A percentile compares a stretch with the other conserved stretches of the same genome.
phyloP scores from a whole-genome alignment of 2,329 filamentous ascomycete species.

The Verticillium albo-atrum region DNA sequence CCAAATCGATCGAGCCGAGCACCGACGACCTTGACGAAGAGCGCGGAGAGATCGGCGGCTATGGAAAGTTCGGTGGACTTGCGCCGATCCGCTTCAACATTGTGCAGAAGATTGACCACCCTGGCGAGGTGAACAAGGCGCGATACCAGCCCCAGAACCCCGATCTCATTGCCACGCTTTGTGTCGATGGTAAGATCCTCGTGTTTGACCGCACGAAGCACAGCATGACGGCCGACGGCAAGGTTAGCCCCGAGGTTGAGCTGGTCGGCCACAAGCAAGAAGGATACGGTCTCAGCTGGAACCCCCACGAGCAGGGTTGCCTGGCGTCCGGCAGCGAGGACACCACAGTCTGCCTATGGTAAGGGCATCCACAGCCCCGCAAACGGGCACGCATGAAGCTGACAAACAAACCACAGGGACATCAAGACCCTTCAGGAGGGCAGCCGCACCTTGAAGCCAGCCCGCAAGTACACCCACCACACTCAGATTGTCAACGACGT shows the following conservation, averaged over 20 bases:
- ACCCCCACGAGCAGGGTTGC: constrained; percentile 73
- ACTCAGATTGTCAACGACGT: constrained; percentile 93
- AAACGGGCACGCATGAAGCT: not conserved
- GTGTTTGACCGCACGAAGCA: constrained; percentile 97
- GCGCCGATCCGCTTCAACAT: constrained; percentile 82
- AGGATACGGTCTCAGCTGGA: constrained; percentile 93
- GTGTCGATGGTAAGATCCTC: constrained; percentile 80
- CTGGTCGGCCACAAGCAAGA: constrained; percentile 81
- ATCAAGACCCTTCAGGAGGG: constrained; percentile 69
- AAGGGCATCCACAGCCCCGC: constrained; percentile 21
- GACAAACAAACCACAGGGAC: constrained; percentile 52
- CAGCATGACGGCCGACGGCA: constrained; percentile 68
- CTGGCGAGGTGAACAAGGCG: constrained; percentile 96
- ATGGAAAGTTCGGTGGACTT: constrained; percentile 69
- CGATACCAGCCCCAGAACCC: constrained; percentile 97
- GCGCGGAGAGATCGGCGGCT: constrained; percentile 88
- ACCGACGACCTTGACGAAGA: constrained; percentile 86
- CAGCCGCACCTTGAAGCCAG: constrained; percentile 66
- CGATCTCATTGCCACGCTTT: constrained; percentile 91
- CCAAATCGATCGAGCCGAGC: constrained; percentile 70
- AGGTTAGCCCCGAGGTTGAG: constrained; percentile 76
- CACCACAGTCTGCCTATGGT: constrained; percentile 87
- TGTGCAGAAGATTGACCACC: constrained; percentile 93
- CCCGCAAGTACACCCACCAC: constrained; percentile 80
- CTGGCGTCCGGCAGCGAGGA: constrained; percentile 91